phyloP scores from a whole-genome alignment of 192 early-diverging fungal genomes.

The Globomyces pollinis-pini region DNA sequence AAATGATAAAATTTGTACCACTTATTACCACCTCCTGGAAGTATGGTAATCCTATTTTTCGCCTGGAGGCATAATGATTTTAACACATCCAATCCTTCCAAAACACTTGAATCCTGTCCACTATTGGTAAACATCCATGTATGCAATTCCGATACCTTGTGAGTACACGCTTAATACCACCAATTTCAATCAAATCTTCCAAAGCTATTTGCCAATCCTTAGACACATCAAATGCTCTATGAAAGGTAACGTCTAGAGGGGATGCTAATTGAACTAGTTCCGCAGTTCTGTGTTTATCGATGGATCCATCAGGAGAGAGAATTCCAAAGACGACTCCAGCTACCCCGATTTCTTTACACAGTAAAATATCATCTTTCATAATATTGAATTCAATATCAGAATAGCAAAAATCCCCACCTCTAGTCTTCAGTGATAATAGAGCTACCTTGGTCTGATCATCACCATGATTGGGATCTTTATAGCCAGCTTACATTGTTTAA shows the following conservation, averaged over 20 bases:
- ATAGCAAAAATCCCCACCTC: constrained; percentile 59
- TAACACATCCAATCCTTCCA: constrained; percentile 48
- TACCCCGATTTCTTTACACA: constrained; percentile 30
- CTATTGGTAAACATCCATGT: constrained; percentile 6
- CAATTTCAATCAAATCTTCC: constrained; percentile 47
- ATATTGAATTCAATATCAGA: constrained; percentile 32
- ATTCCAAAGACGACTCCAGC: constrained; percentile 62
- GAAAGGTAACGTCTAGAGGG: constrained; percentile 59
- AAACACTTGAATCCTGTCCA: constrained; percentile 48
- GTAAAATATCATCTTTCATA: constrained; percentile 38
- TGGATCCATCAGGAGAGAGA: constrained; percentile 40
- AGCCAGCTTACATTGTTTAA: constrained; percentile 6
- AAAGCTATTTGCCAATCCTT: constrained; percentile 49
- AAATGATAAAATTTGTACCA: not conserved
- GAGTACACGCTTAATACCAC: constrained; percentile 54
- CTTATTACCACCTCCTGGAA: constrained; percentile 51
- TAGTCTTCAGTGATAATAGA: constrained; percentile 19
- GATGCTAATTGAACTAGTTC: constrained; percentile 40
- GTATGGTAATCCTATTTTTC: constrained; percentile 35
- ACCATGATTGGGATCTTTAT: constrained; percentile 53
- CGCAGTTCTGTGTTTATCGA: constrained; percentile 42
- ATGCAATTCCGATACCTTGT: constrained; percentile 24
- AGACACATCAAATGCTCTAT: constrained; percentile 62
- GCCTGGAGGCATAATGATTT: constrained; percentile 34
- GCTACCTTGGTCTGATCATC: constrained; percentile 56